Percentiles rank a stretch among this genome's conserved stretches.
These are phyloP conservation scores for Fraxinus baroniana DNA, from an alignment of 305 asterid genomes.

Conservation along the genomic window DNA sequence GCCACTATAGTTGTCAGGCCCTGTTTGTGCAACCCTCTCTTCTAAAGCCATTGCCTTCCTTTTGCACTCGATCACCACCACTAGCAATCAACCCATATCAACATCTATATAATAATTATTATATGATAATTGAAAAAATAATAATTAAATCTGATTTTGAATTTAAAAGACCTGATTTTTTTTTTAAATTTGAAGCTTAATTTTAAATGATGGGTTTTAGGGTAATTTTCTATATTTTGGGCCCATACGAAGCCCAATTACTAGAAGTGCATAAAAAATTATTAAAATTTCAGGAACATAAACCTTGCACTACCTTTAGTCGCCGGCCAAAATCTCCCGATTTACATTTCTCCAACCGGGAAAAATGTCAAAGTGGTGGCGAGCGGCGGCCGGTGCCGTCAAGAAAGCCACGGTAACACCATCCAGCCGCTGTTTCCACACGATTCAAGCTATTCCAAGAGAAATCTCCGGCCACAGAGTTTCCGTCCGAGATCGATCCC, in stretches of 20 bases:
- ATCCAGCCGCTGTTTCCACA: slow-evolving; percentile 49
- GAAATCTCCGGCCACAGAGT: slow-evolving; percentile 65
- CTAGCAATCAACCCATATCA: too few species aligned
- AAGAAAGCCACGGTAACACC: slow-evolving; percentile 29
- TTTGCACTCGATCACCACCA: not conserved
- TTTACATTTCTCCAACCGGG: slow-evolving; percentile 15
- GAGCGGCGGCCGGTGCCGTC: slow-evolving; percentile 52
- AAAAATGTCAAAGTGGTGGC: slow-evolving; percentile 76
- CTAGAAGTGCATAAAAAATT: not conserved
- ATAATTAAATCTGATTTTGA: not conserved
- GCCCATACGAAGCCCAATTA: not conserved
- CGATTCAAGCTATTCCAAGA: slow-evolving; percentile 84
- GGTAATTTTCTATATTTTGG: not conserved
- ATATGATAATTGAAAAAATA: too few species aligned
- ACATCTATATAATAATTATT: too few species aligned
- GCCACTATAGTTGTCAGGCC: not conserved
- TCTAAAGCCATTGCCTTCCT: not conserved
- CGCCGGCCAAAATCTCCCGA: not conserved
- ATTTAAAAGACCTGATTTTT: not conserved
- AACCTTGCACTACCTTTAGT: slow-evolving; percentile 12
- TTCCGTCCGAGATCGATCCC: slow-evolving; percentile 69
- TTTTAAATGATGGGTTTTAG: too few species aligned
- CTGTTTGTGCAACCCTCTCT: not conserved
- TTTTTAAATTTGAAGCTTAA: too few species aligned
- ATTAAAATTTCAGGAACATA: slow-evolving; percentile 10